Percentiles rank a stretch among this genome's conserved stretches.
phyloP scores from a whole-genome alignment of 768 basidiomycete genomes.

The Megacollybia marginata region DNA sequence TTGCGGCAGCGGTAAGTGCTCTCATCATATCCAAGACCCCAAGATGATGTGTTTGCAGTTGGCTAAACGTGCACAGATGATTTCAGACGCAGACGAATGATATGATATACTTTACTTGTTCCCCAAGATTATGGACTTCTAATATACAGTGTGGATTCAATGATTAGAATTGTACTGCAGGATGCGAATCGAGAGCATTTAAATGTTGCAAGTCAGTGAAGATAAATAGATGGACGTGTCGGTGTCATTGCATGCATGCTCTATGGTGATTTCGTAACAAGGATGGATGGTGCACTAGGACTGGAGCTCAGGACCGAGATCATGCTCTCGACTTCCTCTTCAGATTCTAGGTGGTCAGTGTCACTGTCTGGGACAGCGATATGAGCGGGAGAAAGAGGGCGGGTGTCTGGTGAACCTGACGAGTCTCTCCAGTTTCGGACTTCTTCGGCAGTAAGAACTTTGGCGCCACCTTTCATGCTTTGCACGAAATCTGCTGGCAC shows the following conservation, averaged over 20 bases:
- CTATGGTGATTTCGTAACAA: not conserved
- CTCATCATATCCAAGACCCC: not conserved
- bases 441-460: slow-evolving; percentile 71
- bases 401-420: slow-evolving; percentile 11
- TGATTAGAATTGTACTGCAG: not conserved
- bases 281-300: not conserved
- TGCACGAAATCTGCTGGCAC: slow-evolving; percentile 43
- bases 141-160: no score
- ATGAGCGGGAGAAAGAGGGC: not conserved
- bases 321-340: slow-evolving; percentile 36
- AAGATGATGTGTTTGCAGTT: slow-evolving; percentile 34
- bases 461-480: slow-evolving; percentile 38
- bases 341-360: slow-evolving; percentile 15
- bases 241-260: not conserved
- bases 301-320: slow-evolving; percentile 7
- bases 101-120: not conserved
- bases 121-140: no score
- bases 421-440: slow-evolving; percentile 51
- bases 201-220: no score
- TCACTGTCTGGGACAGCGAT: slow-evolving; percentile 8
- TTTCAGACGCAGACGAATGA: slow-evolving; percentile 36
- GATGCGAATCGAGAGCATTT: not conserved
- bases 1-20: slow-evolving; percentile 72
- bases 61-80: slow-evolving; percentile 69
- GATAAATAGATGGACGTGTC: no score